Evolutionary conservation across 169 alveolate species (phyloP), one percentile per base, ranked within the genome.

Genomic region (Amoebophrya sp.): DNA sequence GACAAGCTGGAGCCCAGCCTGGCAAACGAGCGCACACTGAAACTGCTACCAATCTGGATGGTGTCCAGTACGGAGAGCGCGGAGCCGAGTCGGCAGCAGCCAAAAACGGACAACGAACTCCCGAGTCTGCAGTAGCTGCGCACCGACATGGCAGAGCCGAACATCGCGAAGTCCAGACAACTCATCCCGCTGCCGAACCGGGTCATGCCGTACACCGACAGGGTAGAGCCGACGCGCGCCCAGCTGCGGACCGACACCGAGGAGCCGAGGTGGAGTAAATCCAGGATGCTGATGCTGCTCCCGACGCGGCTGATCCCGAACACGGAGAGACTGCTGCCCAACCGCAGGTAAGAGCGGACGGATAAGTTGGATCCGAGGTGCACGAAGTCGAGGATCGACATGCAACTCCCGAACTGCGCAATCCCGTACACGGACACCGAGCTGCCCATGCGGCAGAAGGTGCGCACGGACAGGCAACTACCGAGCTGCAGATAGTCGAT

Each of bases 401-500:
- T 38, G 35, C 29, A 14, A 12, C 53, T n/a, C 1, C 66, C 54
- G 39, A 40, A 3, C 10, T 41, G 54, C 38, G 77, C 18, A 7
- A 39, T 89, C n/a, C 77, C 54, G 77, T n/a, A 25, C 29, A 41
- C 66, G 38, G 91, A 89, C 18, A 89, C 53, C n/a, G 91, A 89
- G 66, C 91, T 89, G 35, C 91, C 91, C 40, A 89, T 12, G 53
- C 91, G 40, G 7, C 66, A 1, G 53, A 41, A 25, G 29, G 91
- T 41, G 53, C 91, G 91, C 35, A 89, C 91, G 47, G 91, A 89
- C 35, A 89, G 66, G 39, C 77, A 89, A 3, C 53, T n/a, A 7
- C 91, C 91, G 32, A 89, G 77, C 35, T n/a, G 77, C 77, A 89
- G 40, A 32, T 12, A 39, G 66, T 89, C 91, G 29, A 89, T 53